phyloP scores from a whole-genome alignment of 768 basidiomycete species.

The Calvatia gigantea region DNA sequence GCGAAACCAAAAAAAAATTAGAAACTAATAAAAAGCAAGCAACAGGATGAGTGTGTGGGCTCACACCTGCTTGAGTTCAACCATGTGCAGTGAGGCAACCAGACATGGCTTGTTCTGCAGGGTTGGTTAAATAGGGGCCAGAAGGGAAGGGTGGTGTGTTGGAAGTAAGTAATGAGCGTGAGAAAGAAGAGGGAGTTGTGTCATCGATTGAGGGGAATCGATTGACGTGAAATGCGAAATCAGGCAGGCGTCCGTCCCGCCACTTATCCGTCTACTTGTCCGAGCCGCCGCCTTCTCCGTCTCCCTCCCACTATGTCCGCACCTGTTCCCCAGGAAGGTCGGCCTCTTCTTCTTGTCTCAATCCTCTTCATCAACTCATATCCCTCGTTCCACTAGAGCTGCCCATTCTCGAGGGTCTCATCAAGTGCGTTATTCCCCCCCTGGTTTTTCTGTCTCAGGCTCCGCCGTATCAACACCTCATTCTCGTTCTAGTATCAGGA shows the following conservation, averaged over 20 bases:
- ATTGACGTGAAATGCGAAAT: neutral
- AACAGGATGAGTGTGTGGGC: neutral
- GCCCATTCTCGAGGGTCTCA: constrained; percentile 90
- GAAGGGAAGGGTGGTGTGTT: no score
- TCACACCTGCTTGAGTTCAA: constrained; percentile 18
- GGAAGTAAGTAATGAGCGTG: constrained; percentile 25
- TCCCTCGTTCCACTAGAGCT: constrained; percentile 56
- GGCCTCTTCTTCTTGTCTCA: constrained; percentile 6
- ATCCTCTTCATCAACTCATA: constrained; percentile 15
- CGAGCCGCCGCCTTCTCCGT: neutral
- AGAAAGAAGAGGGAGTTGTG: constrained; percentile 23
- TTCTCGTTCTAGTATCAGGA: constrained; percentile 69
- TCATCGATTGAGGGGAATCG: constrained; percentile 11
- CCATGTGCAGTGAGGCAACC: constrained; percentile 16
- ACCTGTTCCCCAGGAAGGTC: constrained; percentile 81
- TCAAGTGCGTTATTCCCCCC: constrained; percentile 57
- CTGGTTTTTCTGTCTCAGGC: neutral
- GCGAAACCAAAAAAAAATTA: no score
- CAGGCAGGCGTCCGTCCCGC: neutral
- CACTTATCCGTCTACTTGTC: neutral
- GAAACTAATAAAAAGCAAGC: neutral
- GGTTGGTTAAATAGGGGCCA: neutral
- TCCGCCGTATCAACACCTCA: constrained; percentile 15
- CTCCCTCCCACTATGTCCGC: constrained; percentile 46
- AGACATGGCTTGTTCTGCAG: constrained; percentile 4